Conservation (phyloP, 441 rosid species). For the Manihot esculenta region DNA sequence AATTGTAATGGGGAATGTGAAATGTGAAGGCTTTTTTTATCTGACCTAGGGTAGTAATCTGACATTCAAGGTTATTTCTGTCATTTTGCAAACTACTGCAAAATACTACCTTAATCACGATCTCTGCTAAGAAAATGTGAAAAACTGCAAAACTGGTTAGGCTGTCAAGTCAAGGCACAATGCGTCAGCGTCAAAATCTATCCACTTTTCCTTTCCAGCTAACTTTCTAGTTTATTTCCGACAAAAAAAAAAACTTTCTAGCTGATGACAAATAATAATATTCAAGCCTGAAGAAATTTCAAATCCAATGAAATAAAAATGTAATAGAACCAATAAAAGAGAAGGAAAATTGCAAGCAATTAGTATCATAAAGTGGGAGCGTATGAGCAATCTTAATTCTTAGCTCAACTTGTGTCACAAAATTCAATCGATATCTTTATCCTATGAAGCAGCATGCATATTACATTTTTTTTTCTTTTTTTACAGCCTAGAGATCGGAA, state of each 20-base stretch:
- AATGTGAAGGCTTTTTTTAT: constrained; percentile 24
- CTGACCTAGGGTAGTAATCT: constrained; percentile 12
- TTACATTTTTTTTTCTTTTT: constrained; percentile 20
- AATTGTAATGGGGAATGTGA: too few relatives aligned
- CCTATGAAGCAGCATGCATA: constrained; percentile 18
- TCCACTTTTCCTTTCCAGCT: not conserved
- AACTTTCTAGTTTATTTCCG: too few relatives aligned
- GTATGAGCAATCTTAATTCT: constrained; percentile 3
- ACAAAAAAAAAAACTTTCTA: too few relatives aligned
- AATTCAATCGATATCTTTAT: constrained; percentile 7
- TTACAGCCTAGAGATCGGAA: constrained; percentile 15
- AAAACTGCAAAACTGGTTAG: not conserved
- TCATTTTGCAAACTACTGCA: constrained; percentile 6
- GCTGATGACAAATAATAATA: too few relatives aligned
- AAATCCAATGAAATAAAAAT: not conserved
- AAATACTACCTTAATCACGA: too few relatives aligned
- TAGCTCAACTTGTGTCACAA: constrained; percentile 7
- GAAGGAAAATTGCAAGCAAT: not conserved
- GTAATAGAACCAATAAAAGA: not conserved
- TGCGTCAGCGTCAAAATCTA: too few relatives aligned
- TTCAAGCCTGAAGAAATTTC: too few relatives aligned
- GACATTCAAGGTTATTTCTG: constrained; percentile 25
- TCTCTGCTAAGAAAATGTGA: not conserved
- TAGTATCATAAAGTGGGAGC: not conserved
- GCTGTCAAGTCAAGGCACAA: not conserved